Evolutionary conservation across 768 basidiomycete genomes (phyloP), one percentile per base, ranked within the genome.

Genomic region (Roridomyces roridus): DNA sequence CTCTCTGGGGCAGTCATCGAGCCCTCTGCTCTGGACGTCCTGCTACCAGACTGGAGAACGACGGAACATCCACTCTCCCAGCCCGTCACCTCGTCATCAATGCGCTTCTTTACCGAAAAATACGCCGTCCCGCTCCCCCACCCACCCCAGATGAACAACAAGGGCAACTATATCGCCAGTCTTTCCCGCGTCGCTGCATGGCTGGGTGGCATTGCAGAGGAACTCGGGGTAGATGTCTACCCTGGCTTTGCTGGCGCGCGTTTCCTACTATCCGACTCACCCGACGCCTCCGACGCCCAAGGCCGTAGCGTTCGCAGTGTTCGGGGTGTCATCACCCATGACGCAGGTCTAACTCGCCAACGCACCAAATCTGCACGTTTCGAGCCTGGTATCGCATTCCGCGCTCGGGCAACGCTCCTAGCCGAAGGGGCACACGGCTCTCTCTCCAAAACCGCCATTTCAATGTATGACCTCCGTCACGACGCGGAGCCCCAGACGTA

Each of bases 341-440:
- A 98, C 68, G 94, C 96, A 23, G 97, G 96, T 2, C 78, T 99
- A 46, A 89, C 95, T 64, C 87, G 85, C 64, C 76, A 85, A 40
- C 77, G 82, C 50, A 84, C 87, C 70, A 98, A 97, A 72, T 85
- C 93, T 20, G 81, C 85, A 10, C 48, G 56, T 3, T 99, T 95
- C 68, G 95, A 98, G 70, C 93, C 96, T 2, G 96, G 97, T 1
- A 96, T 98, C 94, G 88, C 91, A 51, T 98, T 99, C 77, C 86
- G 87, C 34, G 87, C 96, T 28, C 94, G 91, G 65, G 88, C 95
- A 39, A 96, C 94, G 0, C 80, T 99, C 6, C 83, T 99, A 41
- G 96, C 92, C 0, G 96, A 98, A 72, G 97, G 96, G 34, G 94
- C 95, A 3, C 96, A 98, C 60, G 97, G 97, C 0, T 91, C 88